These are phyloP conservation scores for Coriolopsis trogii DNA, from an alignment of 1,284 basidiomycete species.

Conservation along the genomic window DNA sequence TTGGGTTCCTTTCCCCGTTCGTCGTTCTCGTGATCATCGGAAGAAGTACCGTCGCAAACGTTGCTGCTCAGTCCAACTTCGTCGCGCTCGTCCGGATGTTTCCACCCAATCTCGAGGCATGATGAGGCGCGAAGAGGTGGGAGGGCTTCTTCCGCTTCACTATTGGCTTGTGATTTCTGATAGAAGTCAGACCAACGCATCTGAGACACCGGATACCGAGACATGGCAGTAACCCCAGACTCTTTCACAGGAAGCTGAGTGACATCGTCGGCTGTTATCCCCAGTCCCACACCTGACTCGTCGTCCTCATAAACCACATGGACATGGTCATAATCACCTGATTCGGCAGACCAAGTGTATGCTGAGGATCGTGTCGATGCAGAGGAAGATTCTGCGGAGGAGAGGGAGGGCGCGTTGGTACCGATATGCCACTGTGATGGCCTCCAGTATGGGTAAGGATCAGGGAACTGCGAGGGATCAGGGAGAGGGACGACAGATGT, in stretches of 20 bases:
- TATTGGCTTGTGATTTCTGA: constrained; percentile 59
- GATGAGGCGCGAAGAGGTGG: constrained; percentile 55
- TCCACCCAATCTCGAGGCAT: constrained; percentile 76
- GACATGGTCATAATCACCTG: constrained; percentile 64
- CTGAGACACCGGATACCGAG: constrained; percentile 48
- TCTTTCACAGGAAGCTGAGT: constrained; percentile 61
- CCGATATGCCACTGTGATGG: constrained; percentile 39
- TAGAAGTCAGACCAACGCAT: constrained; percentile 71
- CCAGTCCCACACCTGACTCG: constrained; percentile 52
- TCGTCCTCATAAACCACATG: constrained; percentile 68
- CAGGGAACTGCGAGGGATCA: constrained; percentile 65
- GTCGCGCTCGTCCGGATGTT: constrained; percentile 71
- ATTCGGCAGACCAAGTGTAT: constrained; percentile 69
- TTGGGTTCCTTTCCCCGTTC: constrained; percentile 68
- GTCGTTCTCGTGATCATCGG: constrained; percentile 54
- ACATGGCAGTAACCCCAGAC: constrained; percentile 43
- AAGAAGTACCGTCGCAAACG: constrained; percentile 61
- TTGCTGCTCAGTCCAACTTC: constrained; percentile 72
- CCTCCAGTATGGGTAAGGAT: constrained; percentile 53
- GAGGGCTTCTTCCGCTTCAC: constrained; percentile 44
- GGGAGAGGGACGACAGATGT: constrained; percentile 51
- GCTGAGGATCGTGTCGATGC: constrained; percentile 76
- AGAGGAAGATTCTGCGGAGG: constrained; percentile 67
- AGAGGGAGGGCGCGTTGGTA: constrained; percentile 51
- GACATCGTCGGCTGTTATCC: constrained; percentile 65